These are phyloP conservation scores for Moniliella sp. DNA, from an alignment of 1,284 basidiomycete species.

Conservation along the genomic window DNA sequence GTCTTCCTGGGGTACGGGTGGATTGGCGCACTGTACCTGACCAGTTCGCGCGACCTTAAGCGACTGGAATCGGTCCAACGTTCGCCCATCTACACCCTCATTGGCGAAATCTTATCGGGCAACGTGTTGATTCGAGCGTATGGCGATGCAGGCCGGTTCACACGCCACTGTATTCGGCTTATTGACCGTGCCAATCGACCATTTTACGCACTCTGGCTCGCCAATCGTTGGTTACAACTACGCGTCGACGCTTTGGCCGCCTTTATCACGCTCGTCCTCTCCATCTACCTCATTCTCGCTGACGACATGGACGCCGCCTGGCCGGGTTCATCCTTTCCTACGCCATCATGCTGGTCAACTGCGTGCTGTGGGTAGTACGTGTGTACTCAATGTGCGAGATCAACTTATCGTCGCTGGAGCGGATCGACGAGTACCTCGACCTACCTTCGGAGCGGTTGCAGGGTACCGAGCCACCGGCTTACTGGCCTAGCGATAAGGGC, in stretches of 20 bases:
- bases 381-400: slow-evolving; percentile 32
- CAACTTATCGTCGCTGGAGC: slow-evolving; percentile 33
- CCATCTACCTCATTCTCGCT: slow-evolving; percentile 40
- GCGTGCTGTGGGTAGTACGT: slow-evolving; percentile 35
- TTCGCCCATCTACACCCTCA: slow-evolving; percentile 30
- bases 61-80: slow-evolving; percentile 29
- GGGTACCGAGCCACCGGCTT: slow-evolving; percentile 25
- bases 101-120: slow-evolving; percentile 48
- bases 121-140: slow-evolving; percentile 72
- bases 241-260: slow-evolving; percentile 29
- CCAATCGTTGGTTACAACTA: slow-evolving; percentile 36
- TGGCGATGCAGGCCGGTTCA: slow-evolving; percentile 56
- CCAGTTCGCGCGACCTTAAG: slow-evolving; percentile 30
- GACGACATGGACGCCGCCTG: slow-evolving; percentile 22
- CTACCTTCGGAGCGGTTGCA: slow-evolving; percentile 17
- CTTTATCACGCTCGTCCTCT: slow-evolving; percentile 22
- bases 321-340: slow-evolving; percentile 26
- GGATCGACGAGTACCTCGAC: slow-evolving; percentile 28
- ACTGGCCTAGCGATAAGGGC: slow-evolving; percentile 29
- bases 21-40: slow-evolving; percentile 29
- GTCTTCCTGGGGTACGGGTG: slow-evolving; percentile 18
- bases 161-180: slow-evolving; percentile 35
- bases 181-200: slow-evolving; percentile 37
- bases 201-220: slow-evolving; percentile 40
- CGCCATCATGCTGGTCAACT: slow-evolving; percentile 44